Evolutionary conservation across 2,329 filamentous ascomycete genomes (phyloP).

Genomic region (Colletotrichum plurivorum): DNA sequence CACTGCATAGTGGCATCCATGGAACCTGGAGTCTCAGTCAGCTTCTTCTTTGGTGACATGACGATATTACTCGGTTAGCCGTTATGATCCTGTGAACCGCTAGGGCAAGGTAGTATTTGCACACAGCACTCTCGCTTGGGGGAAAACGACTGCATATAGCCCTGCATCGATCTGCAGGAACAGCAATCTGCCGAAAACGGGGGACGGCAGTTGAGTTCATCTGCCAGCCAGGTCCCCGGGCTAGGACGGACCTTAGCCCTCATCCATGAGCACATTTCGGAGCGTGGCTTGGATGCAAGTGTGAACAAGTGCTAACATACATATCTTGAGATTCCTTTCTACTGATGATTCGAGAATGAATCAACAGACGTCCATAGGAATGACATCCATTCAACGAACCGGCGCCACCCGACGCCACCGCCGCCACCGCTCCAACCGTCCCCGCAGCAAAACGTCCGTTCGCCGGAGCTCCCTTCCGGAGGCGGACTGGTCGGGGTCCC

Average conservation of each 20-base stretch:
- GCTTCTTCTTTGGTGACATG: not conserved
- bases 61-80: not conserved
- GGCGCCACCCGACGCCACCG: not conserved
- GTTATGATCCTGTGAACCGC: too few relatives aligned
- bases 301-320: too few relatives aligned
- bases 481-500: constrained; percentile 15
- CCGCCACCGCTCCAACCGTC: constrained; percentile 1
- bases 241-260: too few relatives aligned
- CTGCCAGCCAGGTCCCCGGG: not conserved
- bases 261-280: too few relatives aligned
- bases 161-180: constrained; percentile 14
- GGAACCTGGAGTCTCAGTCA: not conserved
- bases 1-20: not conserved
- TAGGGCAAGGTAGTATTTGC: too few relatives aligned
- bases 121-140: not conserved
- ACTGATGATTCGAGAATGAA: not conserved
- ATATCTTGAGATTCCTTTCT: not conserved
- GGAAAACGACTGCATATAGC: not conserved
- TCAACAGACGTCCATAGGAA: too few relatives aligned
- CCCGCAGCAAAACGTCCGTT: constrained; percentile 18
- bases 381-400: too few relatives aligned
- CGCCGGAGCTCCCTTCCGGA: constrained; percentile 10
- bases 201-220: constrained; percentile 8
- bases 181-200: constrained; percentile 2
- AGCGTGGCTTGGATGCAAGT: too few relatives aligned